Conservation (phyloP, 2,329 filamentous ascomycete genomes). For the Pseudogymnoascus sp. region DNA sequence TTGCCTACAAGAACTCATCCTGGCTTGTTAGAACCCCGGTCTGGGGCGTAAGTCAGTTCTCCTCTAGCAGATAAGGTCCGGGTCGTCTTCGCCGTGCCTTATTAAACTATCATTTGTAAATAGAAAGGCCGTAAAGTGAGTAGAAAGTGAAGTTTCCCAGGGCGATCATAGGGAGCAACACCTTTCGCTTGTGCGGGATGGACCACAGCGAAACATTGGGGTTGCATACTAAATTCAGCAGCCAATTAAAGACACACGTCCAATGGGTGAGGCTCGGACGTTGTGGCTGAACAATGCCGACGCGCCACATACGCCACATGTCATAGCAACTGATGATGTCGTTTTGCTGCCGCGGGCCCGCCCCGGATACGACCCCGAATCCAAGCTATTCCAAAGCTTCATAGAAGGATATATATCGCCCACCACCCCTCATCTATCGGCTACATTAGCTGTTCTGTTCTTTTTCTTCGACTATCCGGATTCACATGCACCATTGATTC, state of each 20-base stretch:
- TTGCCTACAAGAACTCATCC: constrained; percentile 29
- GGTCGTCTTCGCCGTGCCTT: constrained; percentile 1
- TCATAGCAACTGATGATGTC: background rate
- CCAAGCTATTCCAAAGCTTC: background rate
- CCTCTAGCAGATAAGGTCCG: constrained; percentile 4
- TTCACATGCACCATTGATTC: background rate
- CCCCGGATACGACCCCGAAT: constrained; percentile 1
- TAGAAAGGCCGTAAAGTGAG: background rate
- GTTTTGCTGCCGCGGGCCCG: background rate
- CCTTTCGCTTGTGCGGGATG: constrained; percentile 5
- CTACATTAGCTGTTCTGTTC: background rate
- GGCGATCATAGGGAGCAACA: constrained; percentile 5
- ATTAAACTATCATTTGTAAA: constrained; percentile 5
- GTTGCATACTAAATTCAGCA: constrained; percentile 5
- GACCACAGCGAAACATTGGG: constrained; percentile 5
- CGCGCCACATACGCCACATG: constrained; percentile 1
- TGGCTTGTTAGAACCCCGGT: constrained; percentile 13
- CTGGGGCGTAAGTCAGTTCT: constrained; percentile 7
- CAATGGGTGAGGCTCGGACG: background rate
- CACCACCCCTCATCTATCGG: background rate
- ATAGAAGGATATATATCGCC: background rate
- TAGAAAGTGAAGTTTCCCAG: background rate
- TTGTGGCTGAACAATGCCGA: constrained; percentile 5
- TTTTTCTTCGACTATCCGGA: background rate
- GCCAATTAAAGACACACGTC: background rate